Base-by-base conservation (phyloP, 495 filamentous ascomycete species). In the Aspergillus heteromorphus region DNA sequence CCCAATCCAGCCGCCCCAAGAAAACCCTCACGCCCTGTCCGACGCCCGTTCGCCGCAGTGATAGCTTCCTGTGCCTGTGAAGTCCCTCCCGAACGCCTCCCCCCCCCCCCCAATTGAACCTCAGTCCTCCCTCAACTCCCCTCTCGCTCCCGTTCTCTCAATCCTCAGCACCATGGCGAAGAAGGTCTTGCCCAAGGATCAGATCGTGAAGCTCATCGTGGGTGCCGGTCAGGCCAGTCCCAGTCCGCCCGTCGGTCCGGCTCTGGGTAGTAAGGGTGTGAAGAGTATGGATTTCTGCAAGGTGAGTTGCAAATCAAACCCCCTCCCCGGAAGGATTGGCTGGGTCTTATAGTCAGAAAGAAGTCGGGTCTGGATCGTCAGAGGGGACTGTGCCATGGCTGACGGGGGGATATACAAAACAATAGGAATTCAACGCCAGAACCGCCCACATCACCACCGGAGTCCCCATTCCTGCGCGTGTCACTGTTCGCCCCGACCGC, bases 251-350 rank as follows among this genome's bases (percentile, higher is more conserved):
- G 91, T 99, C 64, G 95, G 95, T 75, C 95, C 95, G 25, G 95
- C 93, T 41, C 79, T 99, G 58, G 93, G 93, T 69, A 92, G 87
- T 70, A 97, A 96, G 79, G 93, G 93, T 77, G 88, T 99, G 38
- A 99, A 99, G 79, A 92, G 87, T 55, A 99, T 99, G 87, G 95
- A 99, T 73, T 97, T 97, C 69, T 97, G 93, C 82, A 98, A 98
- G 82, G 93, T 97, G 65, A 60, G 75, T 29, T 14, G 4, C 0
- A 14, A 16, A 17, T 47, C 21, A 8, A 25, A 21, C 20, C 11
- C 19, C 11, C 19, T 9, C 16, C n/a, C 19, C 40, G 7, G 19
- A n/a, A 13, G 19, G 13, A 14, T 5, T 27, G 18, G 19, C 4
- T 13, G 11, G 2, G 34, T n/a, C n/a, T n/a, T 36, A 36, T 14